A percentile compares a stretch with the other conserved stretches of the same genome.
Evolutionary conservation across 208 protist genomes (phyloP).

Genomic region (Acanthamoeba sp.): DNA sequence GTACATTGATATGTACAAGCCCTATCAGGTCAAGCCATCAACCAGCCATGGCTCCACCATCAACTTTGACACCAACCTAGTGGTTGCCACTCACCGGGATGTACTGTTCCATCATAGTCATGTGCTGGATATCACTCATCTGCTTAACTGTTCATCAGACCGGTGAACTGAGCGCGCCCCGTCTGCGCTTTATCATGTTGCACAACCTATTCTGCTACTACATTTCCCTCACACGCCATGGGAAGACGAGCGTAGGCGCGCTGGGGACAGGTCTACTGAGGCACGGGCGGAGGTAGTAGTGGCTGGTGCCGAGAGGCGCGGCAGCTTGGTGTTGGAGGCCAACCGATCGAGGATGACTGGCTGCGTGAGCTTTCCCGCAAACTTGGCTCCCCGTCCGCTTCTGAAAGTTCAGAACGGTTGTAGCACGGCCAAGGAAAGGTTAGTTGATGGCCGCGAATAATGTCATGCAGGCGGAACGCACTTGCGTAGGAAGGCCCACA

Average conservation of each 20-base stretch:
- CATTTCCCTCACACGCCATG: neutral
- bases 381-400: neutral
- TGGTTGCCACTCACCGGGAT: too few relatives aligned
- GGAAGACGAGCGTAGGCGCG: neutral
- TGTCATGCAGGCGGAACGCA: too few relatives aligned
- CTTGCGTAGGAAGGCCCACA: conserved; percentile 13
- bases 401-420: neutral
- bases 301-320: neutral
- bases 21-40: too few relatives aligned
- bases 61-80: too few relatives aligned
- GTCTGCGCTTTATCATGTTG: too few relatives aligned
- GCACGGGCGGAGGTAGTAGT: neutral
- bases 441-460: neutral
- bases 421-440: neutral
- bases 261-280: neutral
- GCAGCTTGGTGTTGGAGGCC: conserved; percentile 18
- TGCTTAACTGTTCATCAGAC: too few relatives aligned
- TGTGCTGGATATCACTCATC: too few relatives aligned
- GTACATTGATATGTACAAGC: too few relatives aligned
- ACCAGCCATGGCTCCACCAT: too few relatives aligned
- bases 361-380: neutral
- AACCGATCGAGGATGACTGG: neutral
- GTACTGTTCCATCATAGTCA: too few relatives aligned
- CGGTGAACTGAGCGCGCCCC: too few relatives aligned
- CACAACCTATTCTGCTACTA: too few relatives aligned